Evolutionary conservation across 73 alveolate genomes (phyloP).

Genomic region (Paramecium caudatum): DNA sequence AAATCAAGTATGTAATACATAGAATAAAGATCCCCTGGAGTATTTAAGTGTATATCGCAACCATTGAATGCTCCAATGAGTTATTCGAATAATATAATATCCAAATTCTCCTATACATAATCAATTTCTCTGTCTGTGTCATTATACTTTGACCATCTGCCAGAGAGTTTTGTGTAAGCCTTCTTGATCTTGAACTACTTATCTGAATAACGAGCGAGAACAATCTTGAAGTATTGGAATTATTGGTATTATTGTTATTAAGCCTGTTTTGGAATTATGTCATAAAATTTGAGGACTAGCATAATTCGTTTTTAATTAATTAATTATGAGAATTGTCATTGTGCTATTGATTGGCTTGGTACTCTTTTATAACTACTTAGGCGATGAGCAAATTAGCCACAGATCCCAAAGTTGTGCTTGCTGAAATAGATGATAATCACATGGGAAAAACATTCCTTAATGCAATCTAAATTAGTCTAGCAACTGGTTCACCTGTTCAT

Average conservation of each 20-base stretch:
- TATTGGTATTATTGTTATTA: not conserved
- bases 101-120: conserved; percentile 12
- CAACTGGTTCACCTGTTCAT: conserved; percentile 66
- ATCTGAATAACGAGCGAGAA: not conserved
- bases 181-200: not conserved
- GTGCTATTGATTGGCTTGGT: conserved; percentile 29
- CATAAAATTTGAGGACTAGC: not conserved
- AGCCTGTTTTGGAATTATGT: not conserved
- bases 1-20: not conserved
- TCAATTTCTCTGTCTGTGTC: conserved; percentile 16
- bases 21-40: not conserved
- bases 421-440: conserved; percentile 64
- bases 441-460: conserved; percentile 63
- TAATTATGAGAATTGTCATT: not conserved
- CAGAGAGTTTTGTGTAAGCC: conserved; percentile 1
- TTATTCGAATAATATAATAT: not conserved
- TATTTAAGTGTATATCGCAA: not conserved
- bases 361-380: not conserved
- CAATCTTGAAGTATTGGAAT: not conserved
- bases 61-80: conserved; percentile 11
- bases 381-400: conserved; percentile 36
- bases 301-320: conserved; percentile 13
- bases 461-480: conserved; percentile 62
- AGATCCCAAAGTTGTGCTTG: conserved; percentile 65
- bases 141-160: not conserved